Base-by-base conservation (phyloP, 2,329 filamentous ascomycete species). In the Colletotrichum australisinense region DNA sequence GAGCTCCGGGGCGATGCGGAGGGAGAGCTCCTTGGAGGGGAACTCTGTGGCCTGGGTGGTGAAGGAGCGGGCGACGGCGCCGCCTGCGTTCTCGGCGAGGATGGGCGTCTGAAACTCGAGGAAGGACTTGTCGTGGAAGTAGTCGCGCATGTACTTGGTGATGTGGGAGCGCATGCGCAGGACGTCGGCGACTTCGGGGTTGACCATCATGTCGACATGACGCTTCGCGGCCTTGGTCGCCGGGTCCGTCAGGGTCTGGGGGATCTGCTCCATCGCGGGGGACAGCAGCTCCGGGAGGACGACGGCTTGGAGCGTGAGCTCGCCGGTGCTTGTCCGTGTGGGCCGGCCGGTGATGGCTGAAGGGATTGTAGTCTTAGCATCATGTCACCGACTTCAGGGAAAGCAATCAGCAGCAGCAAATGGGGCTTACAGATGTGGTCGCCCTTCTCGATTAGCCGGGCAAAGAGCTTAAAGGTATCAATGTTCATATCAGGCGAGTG, bases 91-190 rank as follows among this genome's bases (percentile, higher is more conserved):
- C 59, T 93, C 91, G 8, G 94, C 92, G 65, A 99, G 87, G 70
- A 98, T 94, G 0, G 97, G 97, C 0, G 97, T 99, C 77, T 93
- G 94, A 59, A 98, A 95, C 83, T 98, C 95, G 67, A 95, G 85
- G 79, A 98, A 98, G 6, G 89, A 88, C 58, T 89, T 87, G 9
- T 90, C 86, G 73, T 94, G 86, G 68, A 98, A 90, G 80, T 93
- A 94, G 64, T 90, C 88, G 46, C 95, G 91, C 76, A 98, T 87
- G 76, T 90, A 89, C 72, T 92, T 91, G 75, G 95, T 92, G 73
- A 98, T 90, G 49, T 91, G 85, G 0, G 95, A 92, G 46, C 96
- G 92, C 28, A 97, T 87, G 38, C 92, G 89, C 63, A 98, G 85
- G 1, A 92, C 90, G 78, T 97, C 91, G 14, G 91, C 86, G 2